phyloP scores from a whole-genome alignment of 1,284 basidiomycete genomes.

The Hortiboletus rubellus region DNA sequence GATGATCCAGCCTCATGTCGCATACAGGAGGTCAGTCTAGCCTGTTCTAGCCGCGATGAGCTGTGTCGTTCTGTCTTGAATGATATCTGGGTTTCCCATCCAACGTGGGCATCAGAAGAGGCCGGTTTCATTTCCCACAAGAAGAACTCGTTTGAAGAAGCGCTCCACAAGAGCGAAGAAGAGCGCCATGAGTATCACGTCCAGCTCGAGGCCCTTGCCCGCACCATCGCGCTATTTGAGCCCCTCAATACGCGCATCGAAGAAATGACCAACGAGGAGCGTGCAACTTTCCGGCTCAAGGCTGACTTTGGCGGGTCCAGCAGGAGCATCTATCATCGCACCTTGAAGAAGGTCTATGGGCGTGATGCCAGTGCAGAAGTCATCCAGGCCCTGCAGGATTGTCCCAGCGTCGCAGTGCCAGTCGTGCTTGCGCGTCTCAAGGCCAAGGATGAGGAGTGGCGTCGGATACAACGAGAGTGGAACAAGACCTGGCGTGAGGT shows the following conservation, averaged over 20 bases:
- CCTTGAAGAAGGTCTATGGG: slow-evolving; percentile 95
- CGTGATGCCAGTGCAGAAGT: slow-evolving; percentile 81
- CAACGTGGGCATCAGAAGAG: slow-evolving; percentile 97
- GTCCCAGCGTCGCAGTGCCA: slow-evolving; percentile 87
- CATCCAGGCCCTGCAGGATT: slow-evolving; percentile 90
- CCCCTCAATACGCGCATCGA: slow-evolving; percentile 87
- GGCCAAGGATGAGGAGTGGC: slow-evolving; percentile 98
- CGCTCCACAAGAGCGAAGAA: slow-evolving; percentile 95
- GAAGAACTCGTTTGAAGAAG: slow-evolving; percentile 97
- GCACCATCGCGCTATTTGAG: slow-evolving; percentile 92
- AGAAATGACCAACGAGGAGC: slow-evolving; percentile 89
- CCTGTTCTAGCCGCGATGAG: slow-evolving; percentile 93
- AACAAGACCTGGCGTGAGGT: slow-evolving; percentile 97
- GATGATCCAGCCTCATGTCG: slow-evolving; percentile 15
- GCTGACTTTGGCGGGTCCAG: slow-evolving; percentile 88
- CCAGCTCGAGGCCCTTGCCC: slow-evolving; percentile 88
- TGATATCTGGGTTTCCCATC: slow-evolving; percentile 96
- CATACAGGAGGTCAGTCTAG: slow-evolving; percentile 79
- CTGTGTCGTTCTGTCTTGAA: slow-evolving; percentile 97
- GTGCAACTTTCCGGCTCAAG: slow-evolving; percentile 80
- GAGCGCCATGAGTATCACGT: slow-evolving; percentile 99
- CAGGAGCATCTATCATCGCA: slow-evolving; percentile 89
- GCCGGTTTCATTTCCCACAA: slow-evolving; percentile 93
- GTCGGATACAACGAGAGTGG: slow-evolving; percentile 93
- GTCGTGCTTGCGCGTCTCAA: slow-evolving; percentile 91